Base-by-base conservation (phyloP, 106 monocot species). In the Iris macrosiphon region DNA sequence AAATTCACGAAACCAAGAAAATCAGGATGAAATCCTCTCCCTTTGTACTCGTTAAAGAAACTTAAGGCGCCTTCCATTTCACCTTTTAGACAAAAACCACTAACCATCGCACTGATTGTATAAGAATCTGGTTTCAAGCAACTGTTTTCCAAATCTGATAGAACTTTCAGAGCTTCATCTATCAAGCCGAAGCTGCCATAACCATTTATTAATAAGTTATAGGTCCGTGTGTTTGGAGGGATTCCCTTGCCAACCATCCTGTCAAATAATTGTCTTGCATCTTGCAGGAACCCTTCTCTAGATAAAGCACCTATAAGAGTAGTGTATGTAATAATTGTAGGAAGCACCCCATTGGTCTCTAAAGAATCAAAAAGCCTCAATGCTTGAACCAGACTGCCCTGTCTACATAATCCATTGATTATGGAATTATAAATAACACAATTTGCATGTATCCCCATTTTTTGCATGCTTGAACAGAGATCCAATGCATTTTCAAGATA, bases 321-420 rank as follows among this genome's bases (percentile, higher is more conserved):
- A 30, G 63, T 61, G 63, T 91, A 91, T 15, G 96, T 98, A 43
- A 69, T 20, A 62, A 65, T 13, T 2, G 90, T 83, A 19, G 89
- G 90, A 61, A 24, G 7, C 34, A 89, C 3, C 55, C 62, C 45
- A 17, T 60, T 77, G 14, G 15, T 21, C 35, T 83, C 83, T 47
- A 98, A 59, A 25, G 82, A 74, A 73, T 98, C 75, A 52, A 98
- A 91, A 24, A 98, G 14, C 67, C 83, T 80, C 54, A 98, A 83
- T 51, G 96, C 96, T 61, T 86, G 83, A 63, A 69, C 26, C 0
- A 98, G 66, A 60, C 83, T 87, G 38, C 96, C 96, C 37, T 91
- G 82, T 4, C 40, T 65, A 47, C 96, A 87, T 37, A 98, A 70
- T 45, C 83, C 77, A 75, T 83, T 75, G 43, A 91, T 82, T 40